Base-by-base conservation (phyloP, 2,329 filamentous ascomycete genomes). In the Tolypocladium endophyticum region DNA sequence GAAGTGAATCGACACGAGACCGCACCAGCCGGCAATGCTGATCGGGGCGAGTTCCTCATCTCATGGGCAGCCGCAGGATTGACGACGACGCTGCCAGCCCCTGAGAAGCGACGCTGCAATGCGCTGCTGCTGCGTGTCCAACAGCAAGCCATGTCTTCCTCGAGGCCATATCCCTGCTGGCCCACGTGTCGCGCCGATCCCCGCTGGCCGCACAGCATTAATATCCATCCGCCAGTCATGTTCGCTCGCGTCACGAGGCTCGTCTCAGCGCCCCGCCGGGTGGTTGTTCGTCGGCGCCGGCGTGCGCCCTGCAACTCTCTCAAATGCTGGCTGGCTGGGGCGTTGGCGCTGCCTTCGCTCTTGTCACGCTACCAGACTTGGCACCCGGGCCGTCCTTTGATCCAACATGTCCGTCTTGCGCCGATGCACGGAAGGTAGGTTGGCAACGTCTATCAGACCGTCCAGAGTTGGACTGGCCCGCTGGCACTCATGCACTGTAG, bases 181-280 rank as follows among this genome's bases (percentile, higher is more conserved):
- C 56, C 62, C 62, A 64, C 62, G 62, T 64, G 61, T 59, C 54
- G 38, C 35, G 62, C 59, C 56, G 61, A 62, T 62, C 53, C 59
- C 53, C 57, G 59, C 57, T 57, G 30, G 58, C 41, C 25, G 38
- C 55, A 41, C 39, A 33, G 28, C 38, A 41, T 18, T 35, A 38
- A 55, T 25, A 41, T 28, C 38, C 56, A n/a, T 23, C 47, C 30
- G 56, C 41, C 56, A 28, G 25, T 52, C 41, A 33, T 35, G 45
- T 35, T 50, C 30, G 16, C 30, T 8, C 23, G 56, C 43, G n/a
- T 55, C 54, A 56, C 54, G 54, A 45, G 43, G 41, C 47, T 52
- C 28, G 33, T 52, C 45, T 52, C 43, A 28, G 56, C 56, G 56
- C 56, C 45, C 39, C 56, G 56, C 43, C 28, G 28, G 41, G 23